phyloP scores from a whole-genome alignment of 345 rosid species.

The Populus ilicifolia region DNA sequence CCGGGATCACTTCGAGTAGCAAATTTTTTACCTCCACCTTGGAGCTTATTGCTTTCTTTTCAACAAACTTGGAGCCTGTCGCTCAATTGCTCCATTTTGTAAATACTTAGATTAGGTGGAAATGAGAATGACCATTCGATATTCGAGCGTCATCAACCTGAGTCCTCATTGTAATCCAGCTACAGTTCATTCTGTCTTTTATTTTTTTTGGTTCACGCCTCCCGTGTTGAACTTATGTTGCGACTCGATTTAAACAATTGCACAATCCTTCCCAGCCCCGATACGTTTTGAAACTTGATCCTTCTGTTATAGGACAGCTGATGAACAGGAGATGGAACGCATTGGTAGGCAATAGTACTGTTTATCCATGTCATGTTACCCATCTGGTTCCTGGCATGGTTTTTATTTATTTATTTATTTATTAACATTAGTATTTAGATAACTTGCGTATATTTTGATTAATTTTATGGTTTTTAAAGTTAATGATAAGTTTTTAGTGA shows the following conservation, averaged over 20 bases:
- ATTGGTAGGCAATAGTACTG: not conserved
- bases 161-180: not conserved
- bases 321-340: not conserved
- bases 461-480: no score
- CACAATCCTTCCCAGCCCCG: not conserved
- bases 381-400: not conserved
- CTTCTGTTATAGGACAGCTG: not conserved
- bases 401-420: no score
- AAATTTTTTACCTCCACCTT: not conserved
- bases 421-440: no score
- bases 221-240: not conserved
- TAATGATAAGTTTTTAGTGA: no score
- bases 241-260: not conserved
- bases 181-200: not conserved
- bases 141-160: not conserved
- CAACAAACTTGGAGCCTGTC: not conserved
- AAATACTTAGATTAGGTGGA: conserved; percentile 2
- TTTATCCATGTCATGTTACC: not conserved
- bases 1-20: not conserved
- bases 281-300: no score
- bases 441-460: no score
- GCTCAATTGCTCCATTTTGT: conserved; percentile 4
- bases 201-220: not conserved
- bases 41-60: not conserved
- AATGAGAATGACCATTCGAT: not conserved